These are phyloP conservation scores for Caloboletus firmus DNA, from an alignment of 1,284 basidiomycete species.

Conservation along the genomic window DNA sequence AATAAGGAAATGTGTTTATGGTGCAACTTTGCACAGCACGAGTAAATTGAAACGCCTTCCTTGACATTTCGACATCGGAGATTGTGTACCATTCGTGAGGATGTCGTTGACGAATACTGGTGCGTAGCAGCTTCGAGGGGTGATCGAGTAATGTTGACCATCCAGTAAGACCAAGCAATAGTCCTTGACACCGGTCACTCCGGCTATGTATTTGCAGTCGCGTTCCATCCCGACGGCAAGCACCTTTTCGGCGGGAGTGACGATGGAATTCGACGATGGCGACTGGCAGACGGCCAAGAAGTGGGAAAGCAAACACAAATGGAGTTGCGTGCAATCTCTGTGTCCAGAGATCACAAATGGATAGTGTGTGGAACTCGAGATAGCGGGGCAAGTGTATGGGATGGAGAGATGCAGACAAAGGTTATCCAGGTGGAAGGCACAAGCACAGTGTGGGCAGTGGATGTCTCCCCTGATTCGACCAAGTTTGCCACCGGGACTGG, in stretches of 20 bases:
- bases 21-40: not conserved
- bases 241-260: not conserved
- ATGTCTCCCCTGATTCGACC: not conserved
- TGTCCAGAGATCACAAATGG: not conserved
- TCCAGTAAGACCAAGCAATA: not conserved
- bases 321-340: fast-evolving
- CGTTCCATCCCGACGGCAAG: not conserved
- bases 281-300: not conserved
- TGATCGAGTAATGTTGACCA: not conserved
- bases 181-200: not conserved
- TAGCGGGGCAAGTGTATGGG: not conserved
- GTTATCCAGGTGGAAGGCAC: not conserved
- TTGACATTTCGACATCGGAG: not conserved
- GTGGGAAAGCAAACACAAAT: not conserved
- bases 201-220: not conserved
- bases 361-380: not conserved
- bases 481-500: not conserved
- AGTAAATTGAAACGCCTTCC: no score
- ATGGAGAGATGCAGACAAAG: not conserved
- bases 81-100: not conserved
- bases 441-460: not conserved
- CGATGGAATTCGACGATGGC: not conserved
- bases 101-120: not conserved
- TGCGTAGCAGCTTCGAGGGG: not conserved
- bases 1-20: not conserved